Conservation (phyloP, 2,329 filamentous ascomycete species). For the Curvularia sp. region DNA sequence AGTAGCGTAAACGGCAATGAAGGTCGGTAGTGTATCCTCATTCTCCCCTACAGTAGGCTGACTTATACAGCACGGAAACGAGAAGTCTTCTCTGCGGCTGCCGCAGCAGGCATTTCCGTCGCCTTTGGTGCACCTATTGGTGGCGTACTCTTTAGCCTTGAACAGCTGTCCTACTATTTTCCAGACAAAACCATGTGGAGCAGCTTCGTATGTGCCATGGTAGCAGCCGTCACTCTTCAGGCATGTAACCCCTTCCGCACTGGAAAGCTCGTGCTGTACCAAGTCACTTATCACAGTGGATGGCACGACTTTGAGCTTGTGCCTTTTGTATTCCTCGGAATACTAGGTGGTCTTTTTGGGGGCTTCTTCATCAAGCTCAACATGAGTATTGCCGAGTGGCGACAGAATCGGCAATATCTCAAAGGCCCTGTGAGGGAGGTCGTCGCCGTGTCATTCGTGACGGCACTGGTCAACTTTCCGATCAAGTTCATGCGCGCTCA, state of each 20-base stretch:
- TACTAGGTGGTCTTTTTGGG: constrained; percentile 91
- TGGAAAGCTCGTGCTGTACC: constrained; percentile 93
- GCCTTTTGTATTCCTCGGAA: constrained; percentile 84
- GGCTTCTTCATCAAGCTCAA: constrained; percentile 95
- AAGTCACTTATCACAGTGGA: constrained; percentile 87
- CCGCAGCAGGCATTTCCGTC: constrained; percentile 90
- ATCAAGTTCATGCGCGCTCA: constrained; percentile 97
- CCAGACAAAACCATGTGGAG: constrained; percentile 99
- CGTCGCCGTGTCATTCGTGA: constrained; percentile 76
- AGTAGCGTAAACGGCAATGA: constrained; percentile 83
- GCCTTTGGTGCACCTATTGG: constrained; percentile 94
- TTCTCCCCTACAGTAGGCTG: constrained; percentile 16
- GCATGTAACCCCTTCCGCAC: constrained; percentile 93
- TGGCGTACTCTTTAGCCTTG: constrained; percentile 93
- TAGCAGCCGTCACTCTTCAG: constrained; percentile 92
- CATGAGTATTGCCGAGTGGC: constrained; percentile 83
- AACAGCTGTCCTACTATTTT: constrained; percentile 96
- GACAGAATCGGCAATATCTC: constrained; percentile 72
- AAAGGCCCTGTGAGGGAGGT: constrained; percentile 79
- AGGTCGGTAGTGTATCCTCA: constrained; percentile 58
- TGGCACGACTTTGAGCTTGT: constrained; percentile 96
- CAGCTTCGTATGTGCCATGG: constrained; percentile 98
- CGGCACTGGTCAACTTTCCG: constrained; percentile 90
- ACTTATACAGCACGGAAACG: constrained; percentile 76
- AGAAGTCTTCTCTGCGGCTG: constrained; percentile 90